Evolutionary conservation across 2,329 filamentous ascomycete genomes (phyloP).

Genomic region (Magnaporthiopsis incrustans): DNA sequence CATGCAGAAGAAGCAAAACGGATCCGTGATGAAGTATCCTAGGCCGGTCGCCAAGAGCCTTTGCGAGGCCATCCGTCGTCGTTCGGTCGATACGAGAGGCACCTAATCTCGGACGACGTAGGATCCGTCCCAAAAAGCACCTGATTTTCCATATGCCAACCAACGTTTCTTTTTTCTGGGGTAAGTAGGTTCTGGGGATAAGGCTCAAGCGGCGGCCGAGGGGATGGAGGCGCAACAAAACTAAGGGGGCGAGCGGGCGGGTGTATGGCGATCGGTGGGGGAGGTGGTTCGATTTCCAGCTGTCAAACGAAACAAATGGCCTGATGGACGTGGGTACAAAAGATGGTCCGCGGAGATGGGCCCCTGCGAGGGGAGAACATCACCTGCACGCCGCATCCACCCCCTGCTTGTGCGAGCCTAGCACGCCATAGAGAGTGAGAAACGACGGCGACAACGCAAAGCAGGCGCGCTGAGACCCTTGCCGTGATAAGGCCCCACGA

Average conservation of each 20-base stretch:
- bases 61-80: too few species aligned
- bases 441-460: not conserved
- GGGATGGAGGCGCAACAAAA: not conserved
- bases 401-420: not conserved
- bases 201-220: not conserved
- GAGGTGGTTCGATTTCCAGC: constrained; percentile 5
- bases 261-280: not conserved
- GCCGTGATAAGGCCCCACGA: too few species aligned
- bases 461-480: too few species aligned
- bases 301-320: constrained; percentile 6
- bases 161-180: not conserved
- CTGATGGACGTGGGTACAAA: not conserved
- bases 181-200: not conserved
- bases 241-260: not conserved
- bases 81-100: not conserved
- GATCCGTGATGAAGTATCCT: not conserved
- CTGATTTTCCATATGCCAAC: not conserved
- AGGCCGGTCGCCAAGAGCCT: too few species aligned
- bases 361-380: not conserved
- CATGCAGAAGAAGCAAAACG: not conserved
- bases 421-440: not conserved
- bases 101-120: not conserved
- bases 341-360: not conserved
- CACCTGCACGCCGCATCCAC: too few species aligned
- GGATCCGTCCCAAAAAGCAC: not conserved